Conservation (phyloP, 208 protist genomes). For the Tritrichomonas musculus region DNA sequence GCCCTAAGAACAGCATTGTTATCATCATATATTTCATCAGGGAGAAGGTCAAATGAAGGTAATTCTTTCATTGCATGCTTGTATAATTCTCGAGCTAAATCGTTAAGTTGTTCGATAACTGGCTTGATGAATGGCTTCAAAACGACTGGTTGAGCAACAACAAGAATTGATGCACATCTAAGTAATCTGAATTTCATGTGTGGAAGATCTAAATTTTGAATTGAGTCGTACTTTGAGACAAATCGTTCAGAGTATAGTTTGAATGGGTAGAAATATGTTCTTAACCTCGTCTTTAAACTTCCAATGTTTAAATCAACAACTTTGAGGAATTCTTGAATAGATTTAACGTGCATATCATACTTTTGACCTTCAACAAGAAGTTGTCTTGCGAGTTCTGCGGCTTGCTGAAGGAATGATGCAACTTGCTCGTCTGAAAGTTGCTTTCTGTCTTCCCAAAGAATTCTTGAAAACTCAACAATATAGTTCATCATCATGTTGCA, state of each 20-base stretch:
- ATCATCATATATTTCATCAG: background rate
- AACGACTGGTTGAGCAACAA: background rate
- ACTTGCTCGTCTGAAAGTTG: background rate
- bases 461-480: background rate
- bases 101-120: background rate
- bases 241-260: background rate
- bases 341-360: background rate
- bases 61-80: background rate
- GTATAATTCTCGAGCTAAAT: background rate
- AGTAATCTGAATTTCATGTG: background rate
- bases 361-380: background rate
- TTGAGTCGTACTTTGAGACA: background rate
- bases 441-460: conserved; percentile 7
- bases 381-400: background rate
- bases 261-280: background rate
- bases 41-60: background rate
- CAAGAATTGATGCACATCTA: background rate
- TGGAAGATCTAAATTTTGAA: background rate
- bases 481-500: background rate
- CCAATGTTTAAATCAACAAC: background rate
- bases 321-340: background rate
- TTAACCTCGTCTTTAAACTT: background rate
- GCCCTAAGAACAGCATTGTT: background rate
- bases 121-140: too few relatives aligned
- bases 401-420: background rate